Evolutionary conservation across 495 filamentous ascomycete genomes (phyloP), one percentile per base, ranked within the genome.

Genomic region (Talaromyces stipitatus): DNA sequence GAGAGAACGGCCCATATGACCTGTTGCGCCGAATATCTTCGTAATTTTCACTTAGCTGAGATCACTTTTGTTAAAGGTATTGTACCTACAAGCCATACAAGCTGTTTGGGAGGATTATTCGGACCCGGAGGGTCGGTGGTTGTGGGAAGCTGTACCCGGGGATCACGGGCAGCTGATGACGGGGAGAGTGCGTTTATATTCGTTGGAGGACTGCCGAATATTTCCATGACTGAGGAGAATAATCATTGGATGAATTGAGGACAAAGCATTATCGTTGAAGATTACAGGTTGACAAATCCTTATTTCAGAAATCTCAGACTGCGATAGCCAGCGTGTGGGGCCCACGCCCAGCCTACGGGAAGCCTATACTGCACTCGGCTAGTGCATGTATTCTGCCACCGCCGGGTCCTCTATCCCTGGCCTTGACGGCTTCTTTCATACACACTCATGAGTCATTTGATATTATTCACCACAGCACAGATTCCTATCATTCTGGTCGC

Each of bases 1-100:
- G 22, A 98, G 82, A 10, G 88, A 92, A 51, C 91, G 88, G 60
- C 94, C 94, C 77, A 97, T 95, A 64, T 98, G 94, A 53, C 94
- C 94, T 4, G 91, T 97, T 41, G 90, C 91, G 43, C 94, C 94
- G 70, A 97, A 98, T 60, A 98, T 79, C 86, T 48, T 12, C 30
- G 30, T 91, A 50, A n/a, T 14, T 29, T 24, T 12, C 4, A 48
- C 29, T 62, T 58, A 59, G 55, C 38, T 32, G 18, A 28, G 26
- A 53, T 57, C 22, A 28, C 8, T 36, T 33, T 55, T 20, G 10
- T 48, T 26, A 14, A 2, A 24, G 30, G 14, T 30, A 36, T 50
- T 47, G 38, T 6, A 76, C 78, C 67, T 77, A 91, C 89, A 66
- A 94, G 80, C 90, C 90, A 95, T 68, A 91, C 87, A 29, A 87